Evolutionary conservation across 768 basidiomycete genomes (phyloP).

Genomic region (Russula sp.): DNA sequence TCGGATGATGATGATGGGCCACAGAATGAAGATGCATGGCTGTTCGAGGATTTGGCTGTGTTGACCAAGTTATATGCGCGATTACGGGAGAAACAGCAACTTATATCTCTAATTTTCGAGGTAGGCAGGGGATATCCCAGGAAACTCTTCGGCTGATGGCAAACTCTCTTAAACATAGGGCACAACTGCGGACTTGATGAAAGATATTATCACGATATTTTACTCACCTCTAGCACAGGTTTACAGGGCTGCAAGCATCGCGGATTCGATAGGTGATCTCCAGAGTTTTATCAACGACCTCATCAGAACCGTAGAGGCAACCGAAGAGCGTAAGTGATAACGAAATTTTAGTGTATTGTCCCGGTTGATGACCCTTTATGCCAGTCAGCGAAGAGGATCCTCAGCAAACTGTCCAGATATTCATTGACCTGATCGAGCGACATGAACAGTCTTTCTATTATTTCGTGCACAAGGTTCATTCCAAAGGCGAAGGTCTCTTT

Average conservation of each 20-base stretch:
- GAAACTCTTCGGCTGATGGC: not conserved
- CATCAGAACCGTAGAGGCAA: constrained; percentile 87
- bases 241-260: constrained; percentile 94
- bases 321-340: constrained; percentile 71
- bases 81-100: constrained; percentile 81
- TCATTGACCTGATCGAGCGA: constrained; percentile 87
- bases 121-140: constrained; percentile 36
- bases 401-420: constrained; percentile 79
- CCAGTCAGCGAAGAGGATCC: constrained; percentile 82
- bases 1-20: constrained; percentile 95
- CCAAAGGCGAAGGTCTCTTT: constrained; percentile 92
- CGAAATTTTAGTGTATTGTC: not conserved
- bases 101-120: constrained; percentile 94
- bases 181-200: constrained; percentile 87
- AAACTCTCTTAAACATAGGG: constrained; percentile 48
- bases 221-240: constrained; percentile 95
- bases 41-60: constrained; percentile 86
- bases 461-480: constrained; percentile 98
- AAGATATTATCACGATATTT: constrained; percentile 98
- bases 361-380: not conserved
- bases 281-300: constrained; percentile 95
- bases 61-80: constrained; percentile 73
- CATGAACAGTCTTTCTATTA: constrained; percentile 95
- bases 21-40: constrained; percentile 91
- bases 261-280: constrained; percentile 85